These are phyloP conservation scores for Aurantiochytrium sp. DNA, from an alignment of 108 stramenopile genomes.

Conservation along the genomic window DNA sequence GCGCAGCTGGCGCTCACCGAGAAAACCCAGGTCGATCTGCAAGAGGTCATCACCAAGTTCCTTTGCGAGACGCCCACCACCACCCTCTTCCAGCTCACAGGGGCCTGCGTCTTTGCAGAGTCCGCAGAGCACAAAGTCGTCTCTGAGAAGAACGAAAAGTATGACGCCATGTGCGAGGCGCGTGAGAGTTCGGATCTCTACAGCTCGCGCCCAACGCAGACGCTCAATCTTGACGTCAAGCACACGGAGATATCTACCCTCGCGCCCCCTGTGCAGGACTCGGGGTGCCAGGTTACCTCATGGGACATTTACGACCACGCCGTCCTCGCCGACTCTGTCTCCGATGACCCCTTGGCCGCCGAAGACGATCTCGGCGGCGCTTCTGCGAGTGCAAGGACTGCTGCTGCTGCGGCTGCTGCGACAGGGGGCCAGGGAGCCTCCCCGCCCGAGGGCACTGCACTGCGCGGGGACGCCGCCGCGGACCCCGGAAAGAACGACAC, in stretches of 20 bases:
- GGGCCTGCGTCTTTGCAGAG: background rate
- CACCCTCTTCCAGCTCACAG: background rate
- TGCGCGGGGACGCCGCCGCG: too few relatives aligned
- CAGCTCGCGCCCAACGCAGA: slow-evolving; percentile 45
- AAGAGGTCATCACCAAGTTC: background rate
- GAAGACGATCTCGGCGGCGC: background rate
- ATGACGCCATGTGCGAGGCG: background rate
- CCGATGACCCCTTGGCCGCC: background rate
- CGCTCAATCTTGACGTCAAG: slow-evolving; percentile 38
- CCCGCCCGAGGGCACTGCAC: too few relatives aligned
- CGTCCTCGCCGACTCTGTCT: background rate
- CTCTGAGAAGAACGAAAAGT: background rate
- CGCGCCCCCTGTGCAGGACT: background rate
- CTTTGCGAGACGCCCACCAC: background rate
- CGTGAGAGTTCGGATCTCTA: slow-evolving; percentile 37
- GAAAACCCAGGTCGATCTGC: background rate
- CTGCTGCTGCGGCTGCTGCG: background rate
- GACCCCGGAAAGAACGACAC: too few relatives aligned
- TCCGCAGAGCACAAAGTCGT: background rate
- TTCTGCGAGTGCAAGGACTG: background rate
- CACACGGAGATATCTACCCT: background rate
- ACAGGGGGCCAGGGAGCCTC: too few relatives aligned
- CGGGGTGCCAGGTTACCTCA: background rate
- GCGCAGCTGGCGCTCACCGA: background rate
- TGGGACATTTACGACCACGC: slow-evolving; percentile 37